Conservation (phyloP, 2,329 filamentous ascomycete genomes). For the Talaromyces amestolkiae region DNA sequence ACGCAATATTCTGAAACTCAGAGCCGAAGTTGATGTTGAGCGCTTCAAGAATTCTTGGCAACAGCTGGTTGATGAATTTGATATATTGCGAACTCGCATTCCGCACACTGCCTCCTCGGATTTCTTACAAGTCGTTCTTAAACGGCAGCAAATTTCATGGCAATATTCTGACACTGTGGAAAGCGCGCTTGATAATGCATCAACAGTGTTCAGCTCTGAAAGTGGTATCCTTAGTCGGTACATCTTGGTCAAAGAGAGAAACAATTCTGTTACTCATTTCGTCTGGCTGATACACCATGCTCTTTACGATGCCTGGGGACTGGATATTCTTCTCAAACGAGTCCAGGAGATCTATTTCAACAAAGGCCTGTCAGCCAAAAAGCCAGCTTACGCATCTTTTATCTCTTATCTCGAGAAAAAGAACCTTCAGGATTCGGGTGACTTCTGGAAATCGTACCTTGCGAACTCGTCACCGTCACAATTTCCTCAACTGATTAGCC, state of each 20-base stretch:
- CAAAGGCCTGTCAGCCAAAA: neutral
- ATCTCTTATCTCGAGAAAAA: constrained; percentile 32
- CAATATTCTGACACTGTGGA: constrained; percentile 29
- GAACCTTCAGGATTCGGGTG: constrained; percentile 30
- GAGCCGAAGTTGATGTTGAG: constrained; percentile 37
- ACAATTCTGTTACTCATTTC: constrained; percentile 36
- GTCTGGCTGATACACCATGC: constrained; percentile 43
- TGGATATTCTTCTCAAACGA: constrained; percentile 37
- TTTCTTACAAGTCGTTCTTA: constrained; percentile 43
- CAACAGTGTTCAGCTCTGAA: constrained; percentile 33
- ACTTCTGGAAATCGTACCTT: constrained; percentile 32
- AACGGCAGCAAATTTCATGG: constrained; percentile 37
- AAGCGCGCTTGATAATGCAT: constrained; percentile 26
- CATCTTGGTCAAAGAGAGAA: constrained; percentile 32
- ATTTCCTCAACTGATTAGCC: constrained; percentile 30
- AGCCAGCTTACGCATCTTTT: constrained; percentile 23
- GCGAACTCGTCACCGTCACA: constrained; percentile 26
- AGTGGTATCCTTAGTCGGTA: constrained; percentile 37
- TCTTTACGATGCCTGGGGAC: constrained; percentile 27
- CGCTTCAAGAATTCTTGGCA: constrained; percentile 50
- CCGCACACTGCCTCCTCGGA: constrained; percentile 38
- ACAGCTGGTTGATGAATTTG: constrained; percentile 42
- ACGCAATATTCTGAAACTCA: constrained; percentile 44
- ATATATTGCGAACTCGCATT: constrained; percentile 51
- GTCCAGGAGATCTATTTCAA: constrained; percentile 37